A percentile compares a stretch with the other conserved stretches of the same genome.
These are phyloP conservation scores for Debaryomyces sp. DNA, from an alignment of 1,139 yeast genomes.

Conservation along the genomic window DNA sequence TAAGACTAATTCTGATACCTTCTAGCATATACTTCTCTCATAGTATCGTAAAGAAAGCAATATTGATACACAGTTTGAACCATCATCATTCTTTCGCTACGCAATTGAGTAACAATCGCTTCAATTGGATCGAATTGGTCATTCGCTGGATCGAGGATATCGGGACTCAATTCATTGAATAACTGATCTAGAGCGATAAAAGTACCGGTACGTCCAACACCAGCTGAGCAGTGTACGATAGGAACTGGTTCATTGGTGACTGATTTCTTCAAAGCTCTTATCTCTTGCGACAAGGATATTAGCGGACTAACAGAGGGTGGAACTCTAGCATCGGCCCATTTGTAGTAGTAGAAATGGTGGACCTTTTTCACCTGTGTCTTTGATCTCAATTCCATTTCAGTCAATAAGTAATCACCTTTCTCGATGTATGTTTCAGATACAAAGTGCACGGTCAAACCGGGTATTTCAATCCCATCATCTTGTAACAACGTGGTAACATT, in stretches of 20 bases:
- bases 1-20: not conserved
- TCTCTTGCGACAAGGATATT: slow-evolving; percentile 27
- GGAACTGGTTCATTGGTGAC: slow-evolving; percentile 27
- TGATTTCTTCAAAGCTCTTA: slow-evolving; percentile 17
- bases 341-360: slow-evolving; percentile 53
- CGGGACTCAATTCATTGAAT: slow-evolving; percentile 17
- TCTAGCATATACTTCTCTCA: not conserved
- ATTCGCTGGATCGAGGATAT: not conserved
- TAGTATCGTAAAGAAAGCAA: slow-evolving; percentile 46
- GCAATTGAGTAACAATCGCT: slow-evolving; percentile 43
- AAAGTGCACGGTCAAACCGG: slow-evolving; percentile 23
- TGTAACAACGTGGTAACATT: slow-evolving; percentile 22
- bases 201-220: slow-evolving; percentile 84
- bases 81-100: slow-evolving; percentile 65
- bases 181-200: slow-evolving; percentile 66
- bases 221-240: slow-evolving; percentile 79
- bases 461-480: slow-evolving; percentile 29
- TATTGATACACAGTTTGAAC: slow-evolving; percentile 66
- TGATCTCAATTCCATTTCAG: slow-evolving; percentile 29
- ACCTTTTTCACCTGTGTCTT: slow-evolving; percentile 38
- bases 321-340: slow-evolving; percentile 60
- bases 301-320: slow-evolving; percentile 50
- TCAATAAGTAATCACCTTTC: slow-evolving; percentile 30
- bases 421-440: slow-evolving; percentile 19
- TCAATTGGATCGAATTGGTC: slow-evolving; percentile 26